Evolutionary conservation across 306 rosid species (phyloP), one percentile per base, ranked within the genome.

Genomic region (Geum urbanum): DNA sequence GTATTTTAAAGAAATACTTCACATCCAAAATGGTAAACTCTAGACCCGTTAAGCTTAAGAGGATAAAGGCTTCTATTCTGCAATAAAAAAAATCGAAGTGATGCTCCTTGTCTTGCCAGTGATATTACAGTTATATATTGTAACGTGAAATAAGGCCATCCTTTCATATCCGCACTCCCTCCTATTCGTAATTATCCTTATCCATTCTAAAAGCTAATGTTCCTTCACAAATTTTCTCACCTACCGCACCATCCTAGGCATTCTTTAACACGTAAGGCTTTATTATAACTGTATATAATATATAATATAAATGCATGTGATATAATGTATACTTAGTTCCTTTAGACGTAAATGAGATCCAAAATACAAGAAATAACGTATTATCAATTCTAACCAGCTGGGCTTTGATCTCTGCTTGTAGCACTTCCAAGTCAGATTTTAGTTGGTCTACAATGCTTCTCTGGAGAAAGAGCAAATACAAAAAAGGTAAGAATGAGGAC

Each of bases 381-480:
- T 54, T 24, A 72, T 39, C 27, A 62, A 76, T 72, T 83, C 95
- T 64, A 82, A 95, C 99, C 96, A 89, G 75, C 22, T 72, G 91
- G 2, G 83, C 85, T 80, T 84, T 91, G 86, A 91, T 87, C 72
- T 84, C 97, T 78, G 81, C 84, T 74, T 83, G 89, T 61, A 95
- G 79, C 74, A 1, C 74, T 80, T 89, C 97, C 95, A 95, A 80
- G 74, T 91, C 99, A 46, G 82, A 87, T 82, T 84, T 84, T 78
- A 95, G 87, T 73, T 95, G 95, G 78, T 91, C 86, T 67, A 95
- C 92, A 11, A 84, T 72, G 70, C 84, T 73, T 83, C 97, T 86
- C 96, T 95, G 82, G 47, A 63, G 66, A 75, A 76, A 78, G 66
- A 49, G 74, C 20, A 80, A 63, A 74, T 51, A 78, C 40, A 62